Evolutionary conservation across 495 filamentous ascomycete genomes (phyloP), one percentile per base, ranked within the genome.

Genomic region (Aspergillus biplanus): DNA sequence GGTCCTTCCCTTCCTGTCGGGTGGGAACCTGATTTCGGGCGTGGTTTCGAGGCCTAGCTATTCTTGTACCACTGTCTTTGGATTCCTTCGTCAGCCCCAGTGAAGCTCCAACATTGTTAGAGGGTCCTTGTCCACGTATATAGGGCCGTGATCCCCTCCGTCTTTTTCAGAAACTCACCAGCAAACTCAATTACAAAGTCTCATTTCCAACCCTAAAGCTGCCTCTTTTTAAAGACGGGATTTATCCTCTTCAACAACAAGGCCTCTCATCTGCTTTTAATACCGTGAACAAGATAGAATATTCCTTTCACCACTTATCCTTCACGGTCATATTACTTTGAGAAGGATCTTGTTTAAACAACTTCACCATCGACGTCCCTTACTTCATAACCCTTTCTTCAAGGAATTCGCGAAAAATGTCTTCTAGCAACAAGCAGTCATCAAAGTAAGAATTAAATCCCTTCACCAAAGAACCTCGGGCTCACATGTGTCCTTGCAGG

Each of bases 401-500:
- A 39, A 39, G 50, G 31, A 13, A 53, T 11, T 31, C 55, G 33
- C 52, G 48, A 37, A 61, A 63, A 9, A 69, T 70, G 65, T 62
- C 67, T 62, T 69, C 68, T n/a, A 57, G 53, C 50, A 60, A 63
- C 53, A 62, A 65, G 13, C 48, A 64, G 5, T 33, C 52, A 27
- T 47, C 62, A 11, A 61, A 64, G 69, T 71, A 67, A 47, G 69
- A n/a, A 11, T 33, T 39, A n/a, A 6, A 27, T 4, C 48, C n/a
- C 32, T 46, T 52, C 49, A 34, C 5, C 35, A 18, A 18, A 9
- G 16, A 46, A 13, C 6, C 4, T 15, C 53, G 13, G 27, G 52
- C 59, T 63, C 16, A 59, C 35, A 34, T 6, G 35, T 52, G 37
- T 32, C 37, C 35, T 15, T 62, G 65, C 50, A 69, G 74, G 48